A percentile compares a stretch with the other conserved stretches of the same genome.
These are phyloP conservation scores for Kluyveromyces nonfermentans DNA, from an alignment of 805 yeast genomes.

Conservation along the genomic window DNA sequence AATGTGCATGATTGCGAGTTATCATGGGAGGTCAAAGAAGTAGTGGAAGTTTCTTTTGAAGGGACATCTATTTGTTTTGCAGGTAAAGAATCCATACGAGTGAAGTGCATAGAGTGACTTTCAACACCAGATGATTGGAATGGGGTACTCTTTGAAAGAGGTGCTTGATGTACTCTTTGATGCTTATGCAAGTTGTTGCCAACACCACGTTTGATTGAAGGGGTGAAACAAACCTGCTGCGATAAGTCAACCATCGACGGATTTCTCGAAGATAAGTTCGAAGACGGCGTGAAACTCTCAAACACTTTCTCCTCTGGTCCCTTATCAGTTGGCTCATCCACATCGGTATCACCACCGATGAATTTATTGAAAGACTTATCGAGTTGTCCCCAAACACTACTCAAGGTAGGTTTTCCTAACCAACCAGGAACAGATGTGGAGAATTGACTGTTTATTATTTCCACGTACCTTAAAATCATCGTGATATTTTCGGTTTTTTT, in stretches of 20 bases:
- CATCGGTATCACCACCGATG: slow-evolving; percentile 76
- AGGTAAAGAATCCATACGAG: neutral
- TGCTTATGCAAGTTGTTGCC: neutral
- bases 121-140: neutral
- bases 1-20: neutral
- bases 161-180: neutral
- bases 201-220: slow-evolving; percentile 9
- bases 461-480: slow-evolving; percentile 27
- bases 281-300: slow-evolving; percentile 58
- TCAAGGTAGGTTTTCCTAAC: slow-evolving; percentile 71
- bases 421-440: slow-evolving; percentile 53
- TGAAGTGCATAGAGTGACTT: neutral
- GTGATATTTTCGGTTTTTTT: slow-evolving; percentile 31
- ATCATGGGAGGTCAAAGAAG: neutral
- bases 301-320: slow-evolving; percentile 44
- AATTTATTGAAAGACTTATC: slow-evolving; percentile 71
- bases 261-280: slow-evolving; percentile 40
- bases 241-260: slow-evolving; percentile 34
- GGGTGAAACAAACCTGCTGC: slow-evolving; percentile 15
- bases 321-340: slow-evolving; percentile 27
- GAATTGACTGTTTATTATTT: slow-evolving; percentile 37
- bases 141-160: neutral
- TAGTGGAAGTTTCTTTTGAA: neutral
- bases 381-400: slow-evolving; percentile 80
- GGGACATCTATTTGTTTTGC: neutral